phyloP scores from a whole-genome alignment of 345 rosid genomes.

The Diplotaxis tenuifolia region DNA sequence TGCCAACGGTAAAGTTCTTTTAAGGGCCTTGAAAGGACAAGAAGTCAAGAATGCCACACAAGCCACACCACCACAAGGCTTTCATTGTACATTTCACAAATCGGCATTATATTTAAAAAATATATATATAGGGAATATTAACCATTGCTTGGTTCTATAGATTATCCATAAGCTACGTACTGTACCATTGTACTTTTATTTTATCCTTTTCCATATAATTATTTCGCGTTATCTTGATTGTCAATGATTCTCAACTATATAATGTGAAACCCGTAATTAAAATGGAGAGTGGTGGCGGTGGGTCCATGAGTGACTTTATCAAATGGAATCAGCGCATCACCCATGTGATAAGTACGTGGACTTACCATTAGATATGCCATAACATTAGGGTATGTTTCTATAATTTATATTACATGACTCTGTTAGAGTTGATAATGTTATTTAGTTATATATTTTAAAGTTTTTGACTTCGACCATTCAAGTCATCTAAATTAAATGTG shows the following conservation, averaged over 20 bases:
- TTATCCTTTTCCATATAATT: not conserved
- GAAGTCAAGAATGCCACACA: not conserved
- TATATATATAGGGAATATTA: not conserved
- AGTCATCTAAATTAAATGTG: not conserved
- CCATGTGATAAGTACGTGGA: slow-evolving; percentile 56
- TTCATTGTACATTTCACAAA: not conserved
- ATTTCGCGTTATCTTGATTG: not conserved
- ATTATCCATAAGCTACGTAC: slow-evolving; percentile 3
- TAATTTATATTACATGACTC: too few species aligned
- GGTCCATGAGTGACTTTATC: slow-evolving; percentile 35
- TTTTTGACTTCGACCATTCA: slow-evolving; percentile 11
- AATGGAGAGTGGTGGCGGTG: slow-evolving; percentile 37
- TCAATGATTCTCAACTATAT: not conserved
- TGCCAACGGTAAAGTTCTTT: not conserved
- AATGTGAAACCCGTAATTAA: not conserved
- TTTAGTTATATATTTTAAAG: not conserved
- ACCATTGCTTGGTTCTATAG: not conserved
- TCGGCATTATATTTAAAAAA: not conserved
- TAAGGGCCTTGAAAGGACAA: not conserved
- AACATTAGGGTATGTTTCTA: slow-evolving; percentile 20
- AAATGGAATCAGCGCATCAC: slow-evolving; percentile 33
- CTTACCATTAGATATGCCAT: slow-evolving; percentile 48
- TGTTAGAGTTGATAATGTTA: too few species aligned
- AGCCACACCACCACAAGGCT: not conserved
- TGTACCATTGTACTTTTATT: slow-evolving; percentile 16